phyloP scores from a whole-genome alignment of 805 yeast species.

The Saccharomyces kudriavzevii region DNA sequence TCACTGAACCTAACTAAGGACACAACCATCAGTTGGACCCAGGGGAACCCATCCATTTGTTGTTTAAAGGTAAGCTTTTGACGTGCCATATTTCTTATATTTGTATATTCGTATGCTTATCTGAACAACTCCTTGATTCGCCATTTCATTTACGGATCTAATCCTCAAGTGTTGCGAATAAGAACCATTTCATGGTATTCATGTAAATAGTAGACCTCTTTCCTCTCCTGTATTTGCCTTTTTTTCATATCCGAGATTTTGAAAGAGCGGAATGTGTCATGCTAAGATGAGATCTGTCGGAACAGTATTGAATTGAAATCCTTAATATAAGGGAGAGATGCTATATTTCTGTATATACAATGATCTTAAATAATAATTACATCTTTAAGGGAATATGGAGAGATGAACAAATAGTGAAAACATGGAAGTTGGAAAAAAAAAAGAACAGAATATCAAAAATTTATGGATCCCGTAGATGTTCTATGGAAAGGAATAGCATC shows the following conservation, averaged over 20 bases:
- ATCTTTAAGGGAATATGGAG: not conserved
- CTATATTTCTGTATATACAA: not conserved
- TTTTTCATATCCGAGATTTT: not conserved
- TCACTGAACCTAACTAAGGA: conserved; percentile 47
- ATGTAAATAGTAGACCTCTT: not conserved
- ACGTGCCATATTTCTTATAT: conserved; percentile 4
- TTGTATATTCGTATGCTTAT: not conserved
- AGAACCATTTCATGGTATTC: not conserved
- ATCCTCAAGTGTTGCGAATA: not conserved
- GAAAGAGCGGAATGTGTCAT: not conserved
- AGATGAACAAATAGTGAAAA: not conserved
- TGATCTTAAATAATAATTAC: not conserved
- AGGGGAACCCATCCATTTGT: conserved; percentile 50
- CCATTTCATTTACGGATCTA: not conserved
- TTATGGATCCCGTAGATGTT: conserved; percentile 40
- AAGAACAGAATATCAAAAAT: not conserved
- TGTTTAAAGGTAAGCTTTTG: conserved; percentile 34
- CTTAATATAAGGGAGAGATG: not conserved
- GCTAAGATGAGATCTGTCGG: not conserved
- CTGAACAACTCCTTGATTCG: not conserved
- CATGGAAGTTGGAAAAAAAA: not conserved
- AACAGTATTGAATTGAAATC: not conserved
- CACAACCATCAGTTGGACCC: conserved; percentile 38
- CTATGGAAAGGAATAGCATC: conserved; percentile 88
- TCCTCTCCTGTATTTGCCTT: not conserved